Evolutionary conservation across 228 moss, liverwort and hornwort genomes (phyloP).

Genomic region (Sphagnum magellanicum): DNA sequence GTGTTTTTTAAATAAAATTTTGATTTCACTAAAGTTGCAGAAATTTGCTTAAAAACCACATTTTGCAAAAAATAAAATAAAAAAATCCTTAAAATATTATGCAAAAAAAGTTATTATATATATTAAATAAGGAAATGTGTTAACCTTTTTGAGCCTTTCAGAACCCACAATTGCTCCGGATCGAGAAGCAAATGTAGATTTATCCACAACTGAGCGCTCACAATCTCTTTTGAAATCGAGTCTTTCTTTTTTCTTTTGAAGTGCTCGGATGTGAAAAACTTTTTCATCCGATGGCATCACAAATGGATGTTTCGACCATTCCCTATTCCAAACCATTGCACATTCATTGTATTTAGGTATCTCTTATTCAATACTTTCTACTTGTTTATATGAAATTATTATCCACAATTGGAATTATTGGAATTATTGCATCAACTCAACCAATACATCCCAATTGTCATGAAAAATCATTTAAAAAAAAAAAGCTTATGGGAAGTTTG

Average conservation of each 20-base stretch:
- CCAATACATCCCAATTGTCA: background rate
- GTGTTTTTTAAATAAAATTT: background rate
- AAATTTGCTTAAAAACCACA: background rate
- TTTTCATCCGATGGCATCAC: conserved; percentile 85
- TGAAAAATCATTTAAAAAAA: background rate
- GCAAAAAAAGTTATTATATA: background rate
- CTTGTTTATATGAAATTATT: background rate
- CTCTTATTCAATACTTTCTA: background rate
- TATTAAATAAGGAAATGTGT: background rate
- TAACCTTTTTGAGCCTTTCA: conserved; percentile 61
- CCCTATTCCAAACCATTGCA: conserved; percentile 27
- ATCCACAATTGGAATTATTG: too few relatives aligned
- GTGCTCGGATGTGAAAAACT: conserved; percentile 71
- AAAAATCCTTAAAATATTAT: background rate
- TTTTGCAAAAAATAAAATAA: too few relatives aligned
- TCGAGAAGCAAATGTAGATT: conserved; percentile 73
- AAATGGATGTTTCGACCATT: conserved; percentile 83
- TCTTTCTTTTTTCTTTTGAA: conserved; percentile 56
- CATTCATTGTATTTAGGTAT: background rate
- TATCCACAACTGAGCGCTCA: conserved; percentile 58
- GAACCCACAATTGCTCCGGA: conserved; percentile 60
- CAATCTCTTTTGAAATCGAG: conserved; percentile 51
- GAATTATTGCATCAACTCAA: too few relatives aligned
- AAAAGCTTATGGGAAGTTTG: too few relatives aligned
- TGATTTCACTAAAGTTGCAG: background rate